Base-by-base conservation (phyloP, 352 stramenopile species). In the Nothophytophthora sp. region DNA sequence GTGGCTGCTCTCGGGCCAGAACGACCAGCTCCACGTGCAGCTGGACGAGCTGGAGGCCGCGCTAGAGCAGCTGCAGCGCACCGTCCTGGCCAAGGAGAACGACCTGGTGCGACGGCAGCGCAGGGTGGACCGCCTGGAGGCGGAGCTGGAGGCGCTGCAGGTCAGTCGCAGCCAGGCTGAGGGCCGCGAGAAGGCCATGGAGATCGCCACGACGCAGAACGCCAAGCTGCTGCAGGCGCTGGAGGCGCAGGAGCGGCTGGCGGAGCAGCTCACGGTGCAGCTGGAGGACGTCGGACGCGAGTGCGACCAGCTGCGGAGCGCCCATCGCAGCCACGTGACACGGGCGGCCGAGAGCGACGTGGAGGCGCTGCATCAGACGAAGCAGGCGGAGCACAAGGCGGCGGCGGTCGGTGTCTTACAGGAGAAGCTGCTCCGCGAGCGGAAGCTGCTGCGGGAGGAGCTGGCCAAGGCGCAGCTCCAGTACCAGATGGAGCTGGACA, bases 121-220 rank as follows among this genome's bases (percentile, higher is more conserved):
- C 3, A 67, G 64, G 15, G 77, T 90, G 18, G 74, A 86, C 25
- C 70, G 70, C 9, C 65, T 93, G 0, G 66, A 88, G 36, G 48
- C 60, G 1, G 70, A 90, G 34, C 57, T 89, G 24, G 76, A 86
- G 3, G 55, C 66, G n/a, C 47, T 89, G 3, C 63, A 89, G 27
- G 69, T 74, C 13, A 70, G 55, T 43, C 55, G 51, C 4, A 80
- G 76, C 33, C 76, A 88, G 44, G 63, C 70, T 0, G 59, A 86
- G 53, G 82, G 80, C 1, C 71, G 73, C 1, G 80, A 93, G 41
- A 72, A 74, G 2, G 80, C 82, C 3, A 85, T 93, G 48, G 78
- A 89, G 49, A 86, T 93, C 20, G 80, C 77, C 4, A 85, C 78
- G 10, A 79, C 68, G 5, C 82, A 93, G 55, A 93, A 91, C 25